Evolutionary conservation across 495 filamentous ascomycete species (phyloP).

Genomic region (Neurospora tetraspora): DNA sequence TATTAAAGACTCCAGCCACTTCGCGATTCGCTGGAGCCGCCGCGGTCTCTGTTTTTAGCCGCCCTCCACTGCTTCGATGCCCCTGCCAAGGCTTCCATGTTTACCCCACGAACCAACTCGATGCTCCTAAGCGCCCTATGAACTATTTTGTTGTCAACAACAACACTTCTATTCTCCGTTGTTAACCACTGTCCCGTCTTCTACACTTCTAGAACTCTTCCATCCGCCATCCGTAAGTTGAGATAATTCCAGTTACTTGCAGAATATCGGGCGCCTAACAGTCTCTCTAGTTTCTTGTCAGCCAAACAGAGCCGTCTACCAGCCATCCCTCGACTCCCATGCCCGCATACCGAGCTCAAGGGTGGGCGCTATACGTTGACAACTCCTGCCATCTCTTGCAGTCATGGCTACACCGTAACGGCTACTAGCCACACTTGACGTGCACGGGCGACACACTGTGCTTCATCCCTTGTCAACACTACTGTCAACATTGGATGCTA

Average conservation of each 20-base stretch:
- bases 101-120: neutral
- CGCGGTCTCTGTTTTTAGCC: neutral
- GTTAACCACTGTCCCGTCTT: too few relatives aligned
- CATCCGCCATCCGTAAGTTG: neutral
- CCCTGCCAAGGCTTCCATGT: neutral
- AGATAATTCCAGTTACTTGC: neutral
- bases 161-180: neutral
- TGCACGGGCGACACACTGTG: neutral
- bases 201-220: neutral
- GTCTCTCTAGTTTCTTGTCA: neutral
- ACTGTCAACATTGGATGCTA: neutral
- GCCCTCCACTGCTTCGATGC: neutral
- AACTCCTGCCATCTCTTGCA: neutral
- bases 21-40: neutral
- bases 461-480: neutral
- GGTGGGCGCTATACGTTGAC: neutral
- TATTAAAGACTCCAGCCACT: neutral
- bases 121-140: neutral
- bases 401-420: neutral
- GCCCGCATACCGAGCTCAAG: neutral
- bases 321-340: neutral
- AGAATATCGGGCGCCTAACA: neutral
- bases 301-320: neutral
- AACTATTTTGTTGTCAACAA: neutral
- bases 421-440: neutral